These are phyloP conservation scores for Psilocybe azurescens DNA, from an alignment of 768 basidiomycete species.

Conservation along the genomic window DNA sequence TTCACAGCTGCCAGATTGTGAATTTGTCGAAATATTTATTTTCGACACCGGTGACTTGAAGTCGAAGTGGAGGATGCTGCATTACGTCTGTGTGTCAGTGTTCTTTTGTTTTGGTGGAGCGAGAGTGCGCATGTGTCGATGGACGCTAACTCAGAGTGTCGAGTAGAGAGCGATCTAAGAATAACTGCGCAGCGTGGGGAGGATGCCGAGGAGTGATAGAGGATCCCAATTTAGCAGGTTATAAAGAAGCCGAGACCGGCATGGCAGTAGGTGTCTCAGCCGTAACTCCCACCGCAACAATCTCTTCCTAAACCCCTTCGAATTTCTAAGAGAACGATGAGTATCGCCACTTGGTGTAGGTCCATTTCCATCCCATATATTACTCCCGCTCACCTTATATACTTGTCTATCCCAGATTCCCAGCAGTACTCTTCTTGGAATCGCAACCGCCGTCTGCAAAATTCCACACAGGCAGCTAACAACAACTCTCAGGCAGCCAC, in stretches of 20 bases:
- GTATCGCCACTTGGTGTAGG: constrained; percentile 46
- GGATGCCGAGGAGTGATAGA: neutral
- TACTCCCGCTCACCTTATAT: neutral
- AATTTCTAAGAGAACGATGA: constrained; percentile 25
- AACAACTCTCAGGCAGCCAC: constrained; percentile 36
- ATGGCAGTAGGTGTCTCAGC: constrained; percentile 10
- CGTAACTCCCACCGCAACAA: constrained; percentile 3
- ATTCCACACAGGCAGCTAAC: constrained; percentile 31
- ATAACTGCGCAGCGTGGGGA: constrained; percentile 9
- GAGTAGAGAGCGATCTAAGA: neutral
- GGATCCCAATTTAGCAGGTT: constrained; percentile 3
- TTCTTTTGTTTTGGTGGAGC: neutral
- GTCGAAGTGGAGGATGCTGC: no score
- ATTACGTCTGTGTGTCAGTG: neutral
- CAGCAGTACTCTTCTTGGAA: constrained; percentile 63
- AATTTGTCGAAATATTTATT: neutral
- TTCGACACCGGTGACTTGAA: neutral
- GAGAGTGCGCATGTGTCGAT: no score
- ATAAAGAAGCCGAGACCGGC: constrained; percentile 3
- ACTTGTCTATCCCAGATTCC: constrained; percentile 35
- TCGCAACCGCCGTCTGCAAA: constrained; percentile 53
- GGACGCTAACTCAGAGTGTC: neutral
- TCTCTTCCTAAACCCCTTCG: neutral
- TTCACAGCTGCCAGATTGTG: neutral
- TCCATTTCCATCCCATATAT: constrained; percentile 4